Conservation (phyloP, 2,329 filamentous ascomycete genomes). For the Calonectria honghensis region DNA sequence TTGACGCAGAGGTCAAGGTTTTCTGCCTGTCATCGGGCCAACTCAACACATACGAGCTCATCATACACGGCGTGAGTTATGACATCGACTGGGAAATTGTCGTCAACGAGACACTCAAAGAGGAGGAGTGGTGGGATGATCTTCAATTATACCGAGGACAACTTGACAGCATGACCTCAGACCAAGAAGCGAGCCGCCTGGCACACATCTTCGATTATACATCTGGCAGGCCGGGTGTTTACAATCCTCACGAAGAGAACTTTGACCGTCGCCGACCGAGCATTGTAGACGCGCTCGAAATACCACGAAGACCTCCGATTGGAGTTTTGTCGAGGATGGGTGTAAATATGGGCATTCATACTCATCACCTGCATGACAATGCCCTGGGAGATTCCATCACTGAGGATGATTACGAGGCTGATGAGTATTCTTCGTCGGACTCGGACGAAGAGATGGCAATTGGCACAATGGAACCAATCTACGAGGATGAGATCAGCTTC, state of each 20-base stretch:
- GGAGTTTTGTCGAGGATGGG: conserved; percentile 73
- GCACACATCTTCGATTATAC: conserved; percentile 67
- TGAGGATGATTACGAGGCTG: conserved; percentile 57
- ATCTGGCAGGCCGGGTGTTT: conserved; percentile 64
- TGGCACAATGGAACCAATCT: conserved; percentile 52
- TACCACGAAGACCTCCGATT: conserved; percentile 77
- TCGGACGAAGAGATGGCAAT: conserved; percentile 57
- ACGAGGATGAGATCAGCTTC: conserved; percentile 54
- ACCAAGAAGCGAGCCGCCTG: conserved; percentile 66
- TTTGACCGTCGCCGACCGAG: conserved; percentile 64
- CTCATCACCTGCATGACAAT: conserved; percentile 80
- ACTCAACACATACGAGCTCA: conserved; percentile 83
- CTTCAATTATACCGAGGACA: conserved; percentile 74
- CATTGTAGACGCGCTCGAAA: conserved; percentile 75
- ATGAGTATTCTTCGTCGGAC: conserved; percentile 57
- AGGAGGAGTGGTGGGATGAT: conserved; percentile 90
- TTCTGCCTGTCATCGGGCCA: conserved; percentile 87
- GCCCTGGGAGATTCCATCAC: conserved; percentile 68
- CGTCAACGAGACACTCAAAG: conserved; percentile 79
- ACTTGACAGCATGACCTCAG: conserved; percentile 61
- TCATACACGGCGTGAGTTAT: conserved; percentile 81
- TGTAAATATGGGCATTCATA: conserved; percentile 83
- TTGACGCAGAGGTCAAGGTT: conserved; percentile 85
- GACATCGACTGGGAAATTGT: conserved; percentile 74
- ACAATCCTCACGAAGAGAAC: conserved; percentile 64